These are phyloP conservation scores for Trichoderma breve DNA, from an alignment of 2,329 filamentous ascomycete species.

Conservation along the genomic window DNA sequence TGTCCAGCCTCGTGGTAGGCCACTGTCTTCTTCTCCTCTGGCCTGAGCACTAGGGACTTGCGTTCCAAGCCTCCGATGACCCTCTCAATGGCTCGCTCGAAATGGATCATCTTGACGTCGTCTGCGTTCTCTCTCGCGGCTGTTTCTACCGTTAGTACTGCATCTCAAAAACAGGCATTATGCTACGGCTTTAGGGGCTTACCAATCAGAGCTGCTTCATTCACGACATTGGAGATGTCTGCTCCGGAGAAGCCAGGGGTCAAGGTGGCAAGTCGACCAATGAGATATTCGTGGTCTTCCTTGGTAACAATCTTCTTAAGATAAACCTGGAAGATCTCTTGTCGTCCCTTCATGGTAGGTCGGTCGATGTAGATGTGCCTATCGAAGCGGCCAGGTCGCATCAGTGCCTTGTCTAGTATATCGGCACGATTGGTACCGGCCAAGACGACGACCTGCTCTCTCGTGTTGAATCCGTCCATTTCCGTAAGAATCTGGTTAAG, in stretches of 20 bases:
- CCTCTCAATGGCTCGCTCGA: conserved; percentile 96
- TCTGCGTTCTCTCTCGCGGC: conserved; percentile 81
- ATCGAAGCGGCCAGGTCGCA: conserved; percentile 96
- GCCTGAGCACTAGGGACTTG: conserved; percentile 90
- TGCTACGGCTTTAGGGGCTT: conserved; percentile 26
- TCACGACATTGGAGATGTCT: conserved; percentile 97
- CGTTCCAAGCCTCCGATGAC: conserved; percentile 95
- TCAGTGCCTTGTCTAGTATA: conserved; percentile 89
- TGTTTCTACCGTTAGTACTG: conserved; percentile 38
- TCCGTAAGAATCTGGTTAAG: conserved; percentile 98
- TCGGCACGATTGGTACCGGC: conserved; percentile 96
- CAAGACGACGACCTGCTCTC: conserved; percentile 92
- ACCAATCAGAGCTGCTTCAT: conserved; percentile 96
- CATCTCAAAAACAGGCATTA: background rate
- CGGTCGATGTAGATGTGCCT: conserved; percentile 92
- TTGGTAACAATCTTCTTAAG: conserved; percentile 90
- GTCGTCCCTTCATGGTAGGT: conserved; percentile 93
- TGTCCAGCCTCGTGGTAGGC: conserved; percentile 98
- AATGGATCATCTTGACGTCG: conserved; percentile 82
- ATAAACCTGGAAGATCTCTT: conserved; percentile 95
- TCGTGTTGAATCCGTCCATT: conserved; percentile 99
- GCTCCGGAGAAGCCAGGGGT: conserved; percentile 97
- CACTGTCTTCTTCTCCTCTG: conserved; percentile 91
- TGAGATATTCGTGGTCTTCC: conserved; percentile 83
- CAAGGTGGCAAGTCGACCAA: conserved; percentile 83